A percentile compares a stretch with the other conserved stretches of the same genome.
These are phyloP conservation scores for Ogataea dorogensis DNA, from an alignment of 805 yeast genomes.

Conservation along the genomic window DNA sequence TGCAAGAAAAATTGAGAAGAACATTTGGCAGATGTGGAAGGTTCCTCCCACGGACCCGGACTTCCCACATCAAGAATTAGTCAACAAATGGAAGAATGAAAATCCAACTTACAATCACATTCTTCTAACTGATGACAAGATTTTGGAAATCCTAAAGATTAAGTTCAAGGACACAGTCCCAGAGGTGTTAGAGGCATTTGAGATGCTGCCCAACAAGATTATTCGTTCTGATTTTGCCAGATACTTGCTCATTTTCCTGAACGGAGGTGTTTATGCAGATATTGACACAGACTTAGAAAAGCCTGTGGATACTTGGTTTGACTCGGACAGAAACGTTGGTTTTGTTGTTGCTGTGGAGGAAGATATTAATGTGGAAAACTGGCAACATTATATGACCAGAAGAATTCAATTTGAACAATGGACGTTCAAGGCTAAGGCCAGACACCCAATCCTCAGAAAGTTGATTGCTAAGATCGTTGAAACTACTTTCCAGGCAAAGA, in stretches of 20 bases:
- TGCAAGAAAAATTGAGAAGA: conserved; percentile 34
- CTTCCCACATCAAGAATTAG: conserved; percentile 34
- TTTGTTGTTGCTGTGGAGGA: conserved; percentile 54
- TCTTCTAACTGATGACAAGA: conserved; percentile 34
- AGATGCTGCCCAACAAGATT: conserved; percentile 51
- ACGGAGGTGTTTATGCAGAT: conserved; percentile 63
- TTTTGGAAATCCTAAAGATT: conserved; percentile 26
- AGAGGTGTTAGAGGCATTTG: conserved; percentile 53
- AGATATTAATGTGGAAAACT: conserved; percentile 51
- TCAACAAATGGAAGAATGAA: conserved; percentile 35
- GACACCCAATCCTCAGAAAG: conserved; percentile 59
- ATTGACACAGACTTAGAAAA: conserved; percentile 57
- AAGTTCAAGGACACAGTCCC: conserved; percentile 41
- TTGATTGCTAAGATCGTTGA: conserved; percentile 53
- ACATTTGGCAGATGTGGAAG: conserved; percentile 38
- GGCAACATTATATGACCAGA: conserved; percentile 51
- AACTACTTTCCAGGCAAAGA: conserved; percentile 42
- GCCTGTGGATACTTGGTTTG: conserved; percentile 60
- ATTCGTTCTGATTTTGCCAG: conserved; percentile 55
- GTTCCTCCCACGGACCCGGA: conserved; percentile 34
- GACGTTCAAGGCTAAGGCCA: conserved; percentile 58
- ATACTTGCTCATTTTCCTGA: conserved; percentile 49
- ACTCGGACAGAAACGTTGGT: conserved; percentile 51
- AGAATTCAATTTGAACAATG: conserved; percentile 64
- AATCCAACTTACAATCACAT: conserved; percentile 34